phyloP scores from a whole-genome alignment of 768 basidiomycete genomes.

The Psilocybe tampanensis region DNA sequence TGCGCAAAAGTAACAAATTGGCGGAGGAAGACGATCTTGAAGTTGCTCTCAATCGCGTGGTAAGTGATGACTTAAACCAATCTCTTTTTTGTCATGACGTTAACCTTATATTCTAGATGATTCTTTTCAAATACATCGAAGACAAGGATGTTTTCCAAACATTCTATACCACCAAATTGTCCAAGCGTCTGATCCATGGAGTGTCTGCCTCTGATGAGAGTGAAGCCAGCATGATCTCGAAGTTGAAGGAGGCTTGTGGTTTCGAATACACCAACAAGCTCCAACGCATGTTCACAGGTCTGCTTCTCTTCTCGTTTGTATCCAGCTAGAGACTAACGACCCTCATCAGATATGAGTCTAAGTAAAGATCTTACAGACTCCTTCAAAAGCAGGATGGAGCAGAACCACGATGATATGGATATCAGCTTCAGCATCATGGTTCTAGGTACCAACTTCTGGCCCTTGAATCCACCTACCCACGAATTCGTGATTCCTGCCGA shows the following conservation, averaged over 20 bases:
- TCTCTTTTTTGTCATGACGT: too few species aligned
- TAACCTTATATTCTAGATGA: conserved; percentile 67
- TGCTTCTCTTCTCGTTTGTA: conserved; percentile 15
- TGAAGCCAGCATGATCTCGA: conserved; percentile 97
- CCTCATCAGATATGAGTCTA: conserved; percentile 78
- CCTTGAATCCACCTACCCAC: conserved; percentile 77
- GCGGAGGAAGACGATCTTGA: conserved; percentile 92
- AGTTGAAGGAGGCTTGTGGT: conserved; percentile 94
- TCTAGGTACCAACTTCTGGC: conserved; percentile 96
- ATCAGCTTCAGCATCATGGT: conserved; percentile 94
- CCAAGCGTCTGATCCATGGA: conserved; percentile 88
- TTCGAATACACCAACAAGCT: conserved; percentile 97
- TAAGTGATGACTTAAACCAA: too few species aligned
- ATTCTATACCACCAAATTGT: conserved; percentile 94
- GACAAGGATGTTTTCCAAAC: conserved; percentile 99
- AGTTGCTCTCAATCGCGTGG: conserved; percentile 86
- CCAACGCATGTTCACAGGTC: conserved; percentile 96
- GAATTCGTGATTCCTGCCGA: conserved; percentile 91
- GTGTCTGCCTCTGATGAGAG: conserved; percentile 95
- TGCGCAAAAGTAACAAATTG: conserved; percentile 95
- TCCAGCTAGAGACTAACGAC: neutral
- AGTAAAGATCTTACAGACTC: conserved; percentile 95
- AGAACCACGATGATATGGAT: conserved; percentile 83
- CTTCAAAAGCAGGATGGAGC: conserved; percentile 92
- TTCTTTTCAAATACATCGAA: conserved; percentile 96